Conservation (phyloP, 352 stramenopile species). For the Aphanomyces stellatus region DNA sequence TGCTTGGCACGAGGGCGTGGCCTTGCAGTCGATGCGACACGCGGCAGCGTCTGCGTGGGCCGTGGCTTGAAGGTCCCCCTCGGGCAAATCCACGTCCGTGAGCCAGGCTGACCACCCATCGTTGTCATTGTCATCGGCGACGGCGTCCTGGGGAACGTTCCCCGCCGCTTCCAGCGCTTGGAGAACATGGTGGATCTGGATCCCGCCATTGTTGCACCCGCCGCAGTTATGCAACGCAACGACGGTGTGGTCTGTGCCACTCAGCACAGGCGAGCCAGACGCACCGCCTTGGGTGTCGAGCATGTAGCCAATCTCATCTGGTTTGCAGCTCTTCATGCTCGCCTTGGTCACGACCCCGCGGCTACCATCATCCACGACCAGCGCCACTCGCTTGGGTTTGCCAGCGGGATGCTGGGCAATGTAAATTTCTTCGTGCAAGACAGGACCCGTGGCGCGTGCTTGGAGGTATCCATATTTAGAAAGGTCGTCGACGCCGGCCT, state of each 20-base stretch:
- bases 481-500: constrained; percentile 24
- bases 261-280: constrained; percentile 49
- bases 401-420: not conserved
- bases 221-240: constrained; percentile 60
- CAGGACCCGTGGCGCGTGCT: constrained; percentile 37
- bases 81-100: too few species aligned
- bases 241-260: constrained; percentile 45
- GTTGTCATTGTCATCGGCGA: too few species aligned
- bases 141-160: too few species aligned
- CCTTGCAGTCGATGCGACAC: too few species aligned
- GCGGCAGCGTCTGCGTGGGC: too few species aligned
- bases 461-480: constrained; percentile 52
- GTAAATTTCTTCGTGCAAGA: constrained; percentile 2
- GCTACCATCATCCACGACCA: not conserved
- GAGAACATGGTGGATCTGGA: too few species aligned
- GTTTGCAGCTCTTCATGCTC: constrained; percentile 16
- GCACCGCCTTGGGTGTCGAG: constrained; percentile 52
- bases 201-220: constrained; percentile 29
- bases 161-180: too few species aligned
- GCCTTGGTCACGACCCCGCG: constrained; percentile 18
- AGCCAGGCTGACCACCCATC: too few species aligned
- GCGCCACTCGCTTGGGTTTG: not conserved
- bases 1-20: too few species aligned
- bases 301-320: constrained; percentile 60
- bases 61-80: too few species aligned